A percentile compares a stretch with the other conserved stretches of the same genome.
Evolutionary conservation across 176 grass and related monocot genomes (phyloP).

Genomic region (barley (Hordeum vulgare)): DNA sequence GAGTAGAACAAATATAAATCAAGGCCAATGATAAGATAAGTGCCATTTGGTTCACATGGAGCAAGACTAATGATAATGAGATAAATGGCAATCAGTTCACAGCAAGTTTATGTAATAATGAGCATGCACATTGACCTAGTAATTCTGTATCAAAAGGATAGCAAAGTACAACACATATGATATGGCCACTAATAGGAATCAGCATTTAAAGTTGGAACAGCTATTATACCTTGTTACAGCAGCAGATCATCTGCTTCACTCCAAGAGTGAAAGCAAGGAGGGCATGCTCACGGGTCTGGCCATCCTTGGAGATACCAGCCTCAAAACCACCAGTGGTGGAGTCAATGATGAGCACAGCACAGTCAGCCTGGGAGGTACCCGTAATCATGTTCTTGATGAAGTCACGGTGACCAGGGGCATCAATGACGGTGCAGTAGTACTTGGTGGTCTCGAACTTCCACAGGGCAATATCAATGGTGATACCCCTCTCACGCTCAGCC

Average conservation of each 20-base stretch:
- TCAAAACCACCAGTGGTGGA: conserved; percentile 4
- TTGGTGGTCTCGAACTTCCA: conserved; percentile 4
- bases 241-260: conserved; percentile 18
- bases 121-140: background rate
- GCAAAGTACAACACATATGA: background rate
- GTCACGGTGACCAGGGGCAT: background rate
- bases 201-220: background rate
- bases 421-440: background rate
- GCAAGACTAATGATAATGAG: too few species aligned
- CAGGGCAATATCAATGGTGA: background rate
- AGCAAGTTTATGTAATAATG: too few species aligned
- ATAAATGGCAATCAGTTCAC: too few species aligned
- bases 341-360: background rate
- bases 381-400: conserved; percentile 6
- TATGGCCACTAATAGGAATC: background rate
- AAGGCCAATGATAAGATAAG: background rate
- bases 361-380: background rate
- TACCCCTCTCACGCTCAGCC: background rate
- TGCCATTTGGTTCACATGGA: background rate
- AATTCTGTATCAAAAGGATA: background rate
- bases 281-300: conserved; percentile 4
- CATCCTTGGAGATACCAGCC: conserved; percentile 10
- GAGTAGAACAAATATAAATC: too few species aligned
- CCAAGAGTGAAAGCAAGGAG: conserved; percentile 11
- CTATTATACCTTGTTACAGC: background rate